Conservation (phyloP, 2,329 filamentous ascomycete genomes). For the Cadophora sp. region DNA sequence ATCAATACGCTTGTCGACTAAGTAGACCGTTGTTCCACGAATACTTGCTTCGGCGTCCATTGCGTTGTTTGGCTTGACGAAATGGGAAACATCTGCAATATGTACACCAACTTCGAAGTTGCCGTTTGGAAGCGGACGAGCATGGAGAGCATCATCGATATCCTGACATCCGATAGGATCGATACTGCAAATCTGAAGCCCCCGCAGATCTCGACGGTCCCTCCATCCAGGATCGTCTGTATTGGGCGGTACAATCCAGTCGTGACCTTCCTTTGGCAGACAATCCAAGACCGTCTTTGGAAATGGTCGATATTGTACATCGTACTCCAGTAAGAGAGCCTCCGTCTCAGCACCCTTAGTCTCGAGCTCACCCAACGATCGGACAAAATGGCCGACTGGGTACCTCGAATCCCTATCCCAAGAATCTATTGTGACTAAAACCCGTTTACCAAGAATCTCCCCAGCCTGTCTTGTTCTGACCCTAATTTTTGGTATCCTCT, state of each 20-base stretch:
- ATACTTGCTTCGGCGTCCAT: constrained; percentile 97
- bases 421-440: constrained; percentile 90
- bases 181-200: constrained; percentile 93
- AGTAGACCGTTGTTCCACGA: constrained; percentile 93
- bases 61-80: constrained; percentile 94
- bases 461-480: constrained; percentile 89
- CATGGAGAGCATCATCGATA: constrained; percentile 96
- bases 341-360: constrained; percentile 98
- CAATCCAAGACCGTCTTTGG: constrained; percentile 96
- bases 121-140: constrained; percentile 82
- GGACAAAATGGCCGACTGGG: constrained; percentile 91
- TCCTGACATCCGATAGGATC: constrained; percentile 96
- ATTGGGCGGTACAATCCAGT: constrained; percentile 88
- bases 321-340: constrained; percentile 90
- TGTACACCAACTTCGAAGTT: constrained; percentile 97
- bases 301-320: constrained; percentile 97
- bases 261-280: constrained; percentile 86
- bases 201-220: constrained; percentile 81
- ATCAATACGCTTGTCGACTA: constrained; percentile 99
- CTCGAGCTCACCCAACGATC: constrained; percentile 90
- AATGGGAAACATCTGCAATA: constrained; percentile 99
- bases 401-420: constrained; percentile 96
- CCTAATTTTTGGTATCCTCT: constrained; percentile 94
- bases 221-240: constrained; percentile 86
- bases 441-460: constrained; percentile 87